Evolutionary conservation across 768 basidiomycete genomes (phyloP).

Genomic region (Phylloporus sp.): DNA sequence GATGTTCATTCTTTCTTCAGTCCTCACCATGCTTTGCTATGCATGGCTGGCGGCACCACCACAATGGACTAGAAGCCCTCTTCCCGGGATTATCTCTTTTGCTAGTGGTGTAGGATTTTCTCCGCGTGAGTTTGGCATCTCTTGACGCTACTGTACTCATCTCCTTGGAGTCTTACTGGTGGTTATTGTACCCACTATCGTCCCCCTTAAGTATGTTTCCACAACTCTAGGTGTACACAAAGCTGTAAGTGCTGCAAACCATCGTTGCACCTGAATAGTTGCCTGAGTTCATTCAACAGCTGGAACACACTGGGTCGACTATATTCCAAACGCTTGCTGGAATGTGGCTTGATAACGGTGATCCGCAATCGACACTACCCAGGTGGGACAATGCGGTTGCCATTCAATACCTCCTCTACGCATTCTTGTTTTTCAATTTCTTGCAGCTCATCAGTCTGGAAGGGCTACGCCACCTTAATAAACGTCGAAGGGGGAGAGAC

Average conservation of each 20-base stretch:
- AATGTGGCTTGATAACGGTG: conserved; percentile 50
- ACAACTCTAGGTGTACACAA: conserved; percentile 79
- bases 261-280: not conserved
- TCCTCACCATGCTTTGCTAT: conserved; percentile 58
- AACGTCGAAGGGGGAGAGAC: conserved; percentile 33
- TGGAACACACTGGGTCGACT: conserved; percentile 72
- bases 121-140: conserved; percentile 42
- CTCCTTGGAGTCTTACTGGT: conserved; percentile 58
- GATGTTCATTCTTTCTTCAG: conserved; percentile 55
- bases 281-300: conserved; percentile 33
- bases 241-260: conserved; percentile 45
- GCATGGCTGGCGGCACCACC: conserved; percentile 65
- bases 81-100: conserved; percentile 60
- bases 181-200: conserved; percentile 69
- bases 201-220: conserved; percentile 67
- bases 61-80: conserved; percentile 49
- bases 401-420: conserved; percentile 52
- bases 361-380: conserved; percentile 7
- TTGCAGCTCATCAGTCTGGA: conserved; percentile 52
- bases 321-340: conserved; percentile 74
- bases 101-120: conserved; percentile 71
- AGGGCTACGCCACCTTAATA: conserved; percentile 47
- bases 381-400: conserved; percentile 32
- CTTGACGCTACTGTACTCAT: conserved; percentile 1
- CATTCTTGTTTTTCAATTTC: conserved; percentile 54